phyloP scores from a whole-genome alignment of 1,284 basidiomycete genomes.

The Pseudozyma flocculosa region DNA sequence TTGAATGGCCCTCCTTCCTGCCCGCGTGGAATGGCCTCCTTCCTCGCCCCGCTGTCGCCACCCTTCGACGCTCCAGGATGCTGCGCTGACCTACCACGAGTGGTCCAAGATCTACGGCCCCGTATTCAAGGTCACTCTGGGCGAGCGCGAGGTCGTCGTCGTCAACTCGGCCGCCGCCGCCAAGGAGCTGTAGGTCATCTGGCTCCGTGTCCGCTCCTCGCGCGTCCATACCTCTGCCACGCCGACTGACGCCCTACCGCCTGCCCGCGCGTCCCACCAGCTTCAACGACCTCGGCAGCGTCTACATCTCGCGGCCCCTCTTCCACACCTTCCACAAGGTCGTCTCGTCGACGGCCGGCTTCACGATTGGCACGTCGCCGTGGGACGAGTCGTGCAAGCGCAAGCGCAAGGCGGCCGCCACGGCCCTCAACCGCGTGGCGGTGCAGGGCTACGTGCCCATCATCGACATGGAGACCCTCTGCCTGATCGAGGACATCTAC shows the following conservation, averaged over 20 bases:
- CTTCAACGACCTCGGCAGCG: slow-evolving; percentile 29
- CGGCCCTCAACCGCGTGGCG: slow-evolving; percentile 26
- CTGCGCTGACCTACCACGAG: slow-evolving; percentile 23
- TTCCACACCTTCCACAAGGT: slow-evolving; percentile 39
- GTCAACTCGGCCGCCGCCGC: slow-evolving; percentile 27
- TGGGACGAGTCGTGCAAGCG: slow-evolving; percentile 40
- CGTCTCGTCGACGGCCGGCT: slow-evolving; percentile 29
- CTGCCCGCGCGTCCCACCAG: too few species aligned
- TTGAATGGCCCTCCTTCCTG: too few species aligned
- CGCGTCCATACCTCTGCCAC: too few species aligned
- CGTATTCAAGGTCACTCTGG: slow-evolving; percentile 29
- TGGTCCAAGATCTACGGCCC: slow-evolving; percentile 27
- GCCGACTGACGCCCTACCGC: too few species aligned
- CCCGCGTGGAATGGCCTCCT: too few species aligned
- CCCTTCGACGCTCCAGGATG: slow-evolving; percentile 8
- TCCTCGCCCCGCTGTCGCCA: too few species aligned
- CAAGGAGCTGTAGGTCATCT: slow-evolving; percentile 17
- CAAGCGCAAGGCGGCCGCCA: slow-evolving; percentile 28
- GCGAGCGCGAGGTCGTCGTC: slow-evolving; percentile 28
- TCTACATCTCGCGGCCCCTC: slow-evolving; percentile 31
- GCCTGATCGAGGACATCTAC: slow-evolving; percentile 27
- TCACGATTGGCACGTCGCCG: slow-evolving; percentile 33
- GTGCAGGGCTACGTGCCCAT: slow-evolving; percentile 34
- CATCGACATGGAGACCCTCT: slow-evolving; percentile 32
- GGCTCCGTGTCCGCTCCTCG: too few species aligned